A percentile compares a stretch with the other conserved stretches of the same genome.
phyloP scores from a whole-genome alignment of 2,329 filamentous ascomycete species.

The Hypoxylon sp. region DNA sequence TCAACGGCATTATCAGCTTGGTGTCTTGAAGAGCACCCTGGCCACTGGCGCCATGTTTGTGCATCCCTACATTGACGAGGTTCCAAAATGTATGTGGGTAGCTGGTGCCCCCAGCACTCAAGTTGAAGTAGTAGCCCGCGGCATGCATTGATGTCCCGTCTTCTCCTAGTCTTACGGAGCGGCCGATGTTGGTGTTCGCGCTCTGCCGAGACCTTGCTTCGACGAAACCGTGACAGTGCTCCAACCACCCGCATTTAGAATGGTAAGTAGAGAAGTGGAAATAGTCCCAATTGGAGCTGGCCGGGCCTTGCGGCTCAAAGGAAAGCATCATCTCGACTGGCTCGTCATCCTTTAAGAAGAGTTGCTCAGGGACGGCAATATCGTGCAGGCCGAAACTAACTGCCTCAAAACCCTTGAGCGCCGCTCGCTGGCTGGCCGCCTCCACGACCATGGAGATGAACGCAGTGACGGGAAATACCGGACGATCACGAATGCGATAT shows the following conservation, averaged over 20 bases:
- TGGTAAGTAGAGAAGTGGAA: constrained; percentile 50
- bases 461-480: constrained; percentile 55
- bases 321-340: constrained; percentile 49
- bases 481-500: constrained; percentile 56
- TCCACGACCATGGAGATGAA: constrained; percentile 51
- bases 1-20: constrained; percentile 47
- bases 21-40: constrained; percentile 48
- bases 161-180: constrained; percentile 47
- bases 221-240: constrained; percentile 49
- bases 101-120: constrained; percentile 24
- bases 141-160: constrained; percentile 48
- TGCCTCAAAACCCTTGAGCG: constrained; percentile 41
- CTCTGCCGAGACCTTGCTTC: constrained; percentile 36
- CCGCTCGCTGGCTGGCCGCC: constrained; percentile 38
- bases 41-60: constrained; percentile 27
- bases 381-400: constrained; percentile 49
- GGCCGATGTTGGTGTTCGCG: constrained; percentile 46
- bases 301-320: constrained; percentile 44
- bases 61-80: constrained; percentile 34
- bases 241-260: constrained; percentile 48
- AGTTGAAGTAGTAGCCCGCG: constrained; percentile 30
- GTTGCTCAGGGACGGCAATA: constrained; percentile 46
- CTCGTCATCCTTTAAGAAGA: constrained; percentile 47
- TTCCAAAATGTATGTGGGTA: constrained; percentile 38
- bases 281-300: constrained; percentile 42